Conservation (phyloP, 2,329 filamentous ascomycete genomes). For the Orbilia blumenaviensis region DNA sequence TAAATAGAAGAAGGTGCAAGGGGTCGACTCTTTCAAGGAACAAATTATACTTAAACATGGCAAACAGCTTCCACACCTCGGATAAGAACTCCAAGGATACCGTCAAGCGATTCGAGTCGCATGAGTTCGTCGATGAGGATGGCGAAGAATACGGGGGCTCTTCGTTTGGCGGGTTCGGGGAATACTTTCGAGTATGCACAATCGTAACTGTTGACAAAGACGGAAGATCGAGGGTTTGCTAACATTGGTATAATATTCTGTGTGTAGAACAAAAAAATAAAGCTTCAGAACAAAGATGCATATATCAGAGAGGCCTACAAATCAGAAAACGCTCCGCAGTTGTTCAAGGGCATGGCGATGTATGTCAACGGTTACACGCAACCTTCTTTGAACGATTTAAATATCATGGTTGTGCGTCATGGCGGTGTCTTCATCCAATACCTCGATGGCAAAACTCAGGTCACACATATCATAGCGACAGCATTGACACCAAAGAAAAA, state of each 20-base stretch:
- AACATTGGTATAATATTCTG: not conserved
- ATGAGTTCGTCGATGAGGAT: constrained; percentile 52
- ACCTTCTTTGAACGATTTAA: constrained; percentile 87
- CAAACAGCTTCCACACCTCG: constrained; percentile 52
- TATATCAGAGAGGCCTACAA: constrained; percentile 72
- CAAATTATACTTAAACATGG: constrained; percentile 38
- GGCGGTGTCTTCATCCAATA: constrained; percentile 97
- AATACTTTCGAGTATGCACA: constrained; percentile 70
- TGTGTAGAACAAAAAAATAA: constrained; percentile 90
- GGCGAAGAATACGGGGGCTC: constrained; percentile 79
- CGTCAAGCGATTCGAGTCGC: constrained; percentile 54
- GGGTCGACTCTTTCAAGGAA: not conserved
- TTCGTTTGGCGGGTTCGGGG: constrained; percentile 84
- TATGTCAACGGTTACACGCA: constrained; percentile 97
- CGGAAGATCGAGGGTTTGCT: not conserved
- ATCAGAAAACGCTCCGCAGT: constrained; percentile 75
- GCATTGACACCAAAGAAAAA: constrained; percentile 90
- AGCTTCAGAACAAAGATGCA: constrained; percentile 91
- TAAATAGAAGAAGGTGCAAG: constrained; percentile 2
- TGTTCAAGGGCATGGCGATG: constrained; percentile 89
- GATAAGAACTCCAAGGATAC: constrained; percentile 55
- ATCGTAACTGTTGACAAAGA: not conserved
- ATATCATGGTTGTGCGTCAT: constrained; percentile 85
- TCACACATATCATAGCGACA: constrained; percentile 94
- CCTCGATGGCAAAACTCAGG: constrained; percentile 90